These are phyloP conservation scores for Fraxinus quadrangulata DNA, from an alignment of 257 asterid species.

Conservation along the genomic window DNA sequence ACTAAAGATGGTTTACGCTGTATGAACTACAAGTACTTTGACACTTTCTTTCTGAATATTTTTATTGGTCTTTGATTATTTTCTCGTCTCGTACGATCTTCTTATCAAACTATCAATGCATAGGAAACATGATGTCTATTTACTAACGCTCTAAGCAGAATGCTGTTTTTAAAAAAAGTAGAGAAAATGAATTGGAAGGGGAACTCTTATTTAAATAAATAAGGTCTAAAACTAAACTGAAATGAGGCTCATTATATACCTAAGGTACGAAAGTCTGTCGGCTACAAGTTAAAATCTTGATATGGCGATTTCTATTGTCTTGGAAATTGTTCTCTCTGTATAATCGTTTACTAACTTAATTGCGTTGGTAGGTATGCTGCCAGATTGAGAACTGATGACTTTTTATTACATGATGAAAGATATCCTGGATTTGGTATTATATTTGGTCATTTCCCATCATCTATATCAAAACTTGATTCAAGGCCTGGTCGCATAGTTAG, in stretches of 20 bases:
- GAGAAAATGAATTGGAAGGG: neutral
- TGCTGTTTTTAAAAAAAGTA: neutral
- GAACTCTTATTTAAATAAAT: neutral
- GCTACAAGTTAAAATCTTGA: neutral
- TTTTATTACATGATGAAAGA: neutral
- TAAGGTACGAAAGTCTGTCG: neutral
- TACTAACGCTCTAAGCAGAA: neutral
- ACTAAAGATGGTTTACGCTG: slow-evolving; percentile 67
- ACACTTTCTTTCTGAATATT: neutral
- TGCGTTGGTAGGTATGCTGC: too few relatives aligned
- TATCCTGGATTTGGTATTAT: neutral
- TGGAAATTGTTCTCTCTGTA: too few relatives aligned
- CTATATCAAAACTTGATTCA: neutral
- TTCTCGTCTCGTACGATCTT: neutral
- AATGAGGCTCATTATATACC: neutral
- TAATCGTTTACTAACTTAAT: too few relatives aligned
- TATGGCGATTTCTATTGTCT: neutral
- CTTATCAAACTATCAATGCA: neutral
- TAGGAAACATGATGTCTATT: neutral
- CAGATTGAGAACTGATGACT: neutral
- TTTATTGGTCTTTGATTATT: slow-evolving; percentile 6
- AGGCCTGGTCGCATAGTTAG: neutral
- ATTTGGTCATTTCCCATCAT: neutral
- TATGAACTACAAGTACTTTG: slow-evolving; percentile 34
- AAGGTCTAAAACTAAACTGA: neutral